Evolutionary conservation across 306 rosid species (phyloP).

Genomic region (Gleditsia sinensis): DNA sequence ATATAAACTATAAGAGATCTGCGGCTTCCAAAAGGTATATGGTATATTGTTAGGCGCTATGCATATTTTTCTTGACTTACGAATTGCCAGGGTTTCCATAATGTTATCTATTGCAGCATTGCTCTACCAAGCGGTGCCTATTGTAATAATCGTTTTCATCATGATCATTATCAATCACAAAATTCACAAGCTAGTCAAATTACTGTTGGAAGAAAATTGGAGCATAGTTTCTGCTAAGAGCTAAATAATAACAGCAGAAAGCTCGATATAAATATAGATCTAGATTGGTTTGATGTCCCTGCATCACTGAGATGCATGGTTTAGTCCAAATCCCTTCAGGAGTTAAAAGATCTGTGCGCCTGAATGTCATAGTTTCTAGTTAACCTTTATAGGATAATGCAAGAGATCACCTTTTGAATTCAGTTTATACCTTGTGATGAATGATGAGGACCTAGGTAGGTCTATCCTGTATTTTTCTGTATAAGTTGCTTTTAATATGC

Average conservation of each 20-base stretch:
- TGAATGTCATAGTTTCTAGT: background rate
- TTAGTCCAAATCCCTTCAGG: background rate
- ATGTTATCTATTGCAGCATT: background rate
- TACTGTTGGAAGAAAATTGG: background rate
- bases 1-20: background rate
- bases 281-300: background rate
- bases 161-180: no score
- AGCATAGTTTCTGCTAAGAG: background rate
- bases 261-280: background rate
- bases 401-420: background rate
- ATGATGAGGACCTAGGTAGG: background rate
- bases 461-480: background rate
- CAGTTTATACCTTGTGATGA: constrained; percentile 5
- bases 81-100: background rate
- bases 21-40: background rate
- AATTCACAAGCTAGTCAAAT: background rate
- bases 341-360: background rate
- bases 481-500: background rate
- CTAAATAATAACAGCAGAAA: background rate
- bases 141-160: background rate
- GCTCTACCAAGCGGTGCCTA: background rate
- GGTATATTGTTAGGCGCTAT: background rate
- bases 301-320: constrained; percentile 6
- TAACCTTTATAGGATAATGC: background rate
- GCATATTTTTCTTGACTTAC: background rate